Base-by-base conservation (phyloP, 75 land plant species). In the Picea sitchensis region DNA sequence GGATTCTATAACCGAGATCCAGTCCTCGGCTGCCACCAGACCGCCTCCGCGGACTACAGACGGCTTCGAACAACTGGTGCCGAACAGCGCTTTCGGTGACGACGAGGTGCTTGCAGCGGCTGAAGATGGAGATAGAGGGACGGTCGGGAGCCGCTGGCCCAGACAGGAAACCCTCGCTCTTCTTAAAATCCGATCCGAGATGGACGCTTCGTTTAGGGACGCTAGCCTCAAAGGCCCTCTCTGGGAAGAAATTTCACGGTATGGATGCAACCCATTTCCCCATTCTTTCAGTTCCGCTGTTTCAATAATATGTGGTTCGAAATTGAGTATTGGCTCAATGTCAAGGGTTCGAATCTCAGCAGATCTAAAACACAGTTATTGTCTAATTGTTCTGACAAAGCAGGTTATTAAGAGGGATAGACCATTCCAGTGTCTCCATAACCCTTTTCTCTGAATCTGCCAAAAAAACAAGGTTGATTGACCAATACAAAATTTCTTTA, bases 191-290 rank as follows among this genome's bases (percentile, higher is more conserved):
- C 87, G 99, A 83, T 90, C 93, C 12, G 99, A 96, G 31, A 96
- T 96, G 99, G 99, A 96, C 79, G 88, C 86, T 31, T 83, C 81
- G 51, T 96, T 96, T 81, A 90, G 98, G 13, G 99, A 94, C 78
- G 91, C 98, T 32, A 90, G 88, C 75, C 89, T 94, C 77, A 96
- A 96, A 77, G 96, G 95, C 56, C 99, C 99, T 23, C 91, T 96
- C 15, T 96, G 99, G 99, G 99, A 94, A 44, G 93, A 92, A 2
- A 91, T 96, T 60, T 94, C 99, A 80, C 86, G 99, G 99, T 96
- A 88, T 15, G 59, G 61, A 21, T 76, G 65, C 23, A 31, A 32
- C 41, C 32, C 56, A 51, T 51, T 51, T 75, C 3, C 47, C 34
- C 9, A 9, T 54, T 30, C 76, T 9, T 41, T 47, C 54, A 41